Conservation (phyloP, 306 rosid species). For the Fragaria iinumae region DNA sequence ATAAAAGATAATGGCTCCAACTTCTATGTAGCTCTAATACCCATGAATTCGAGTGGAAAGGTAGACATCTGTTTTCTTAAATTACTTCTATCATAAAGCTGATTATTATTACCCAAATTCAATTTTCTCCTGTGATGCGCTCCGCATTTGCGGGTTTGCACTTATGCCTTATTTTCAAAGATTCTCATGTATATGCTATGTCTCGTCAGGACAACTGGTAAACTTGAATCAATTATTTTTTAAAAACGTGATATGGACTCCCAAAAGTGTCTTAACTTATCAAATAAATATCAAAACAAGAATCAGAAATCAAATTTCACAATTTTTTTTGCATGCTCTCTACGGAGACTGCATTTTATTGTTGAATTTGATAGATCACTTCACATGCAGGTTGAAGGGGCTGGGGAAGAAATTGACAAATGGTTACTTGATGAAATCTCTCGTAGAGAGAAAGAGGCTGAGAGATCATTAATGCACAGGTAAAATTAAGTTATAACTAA, state of each 20-base stretch:
- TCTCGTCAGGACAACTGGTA: neutral
- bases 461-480: slow-evolving; percentile 48
- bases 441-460: slow-evolving; percentile 37
- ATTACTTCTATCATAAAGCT: neutral
- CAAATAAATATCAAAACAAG: neutral
- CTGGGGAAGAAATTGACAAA: slow-evolving; percentile 8
- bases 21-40: slow-evolving; percentile 26
- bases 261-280: no score
- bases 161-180: neutral
- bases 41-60: slow-evolving; percentile 21
- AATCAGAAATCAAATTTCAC: neutral
- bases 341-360: slow-evolving; percentile 4
- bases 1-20: slow-evolving; percentile 37
- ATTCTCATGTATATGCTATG: neutral
- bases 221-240: neutral
- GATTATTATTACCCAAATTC: neutral
- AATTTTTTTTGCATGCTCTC: neutral
- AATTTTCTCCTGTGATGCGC: neutral
- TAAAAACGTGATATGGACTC: no score
- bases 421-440: slow-evolving; percentile 40
- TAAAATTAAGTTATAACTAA: slow-evolving; percentile 15
- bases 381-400: slow-evolving; percentile 15
- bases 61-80: neutral
- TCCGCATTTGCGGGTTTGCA: neutral
- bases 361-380: slow-evolving; percentile 6